These are phyloP conservation scores for Dictyostelium firmibasis DNA, from an alignment of 78 protist species.

Conservation along the genomic window DNA sequence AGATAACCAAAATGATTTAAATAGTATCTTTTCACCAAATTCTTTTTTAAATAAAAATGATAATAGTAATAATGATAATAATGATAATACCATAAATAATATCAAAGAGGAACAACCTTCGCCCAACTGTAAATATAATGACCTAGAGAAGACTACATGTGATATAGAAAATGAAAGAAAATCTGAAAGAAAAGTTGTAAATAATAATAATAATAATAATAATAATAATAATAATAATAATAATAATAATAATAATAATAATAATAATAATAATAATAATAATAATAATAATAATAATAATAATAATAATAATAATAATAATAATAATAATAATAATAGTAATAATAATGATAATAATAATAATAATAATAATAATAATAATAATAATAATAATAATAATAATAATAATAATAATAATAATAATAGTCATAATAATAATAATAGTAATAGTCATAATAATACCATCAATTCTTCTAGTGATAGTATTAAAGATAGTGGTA, in stretches of 20 bases:
- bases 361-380: not conserved
- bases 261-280: not conserved
- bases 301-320: not conserved
- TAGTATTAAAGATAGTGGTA: not conserved
- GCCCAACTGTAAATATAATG: not conserved
- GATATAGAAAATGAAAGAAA: not conserved
- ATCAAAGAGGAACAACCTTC: not conserved
- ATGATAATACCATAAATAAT: not conserved
- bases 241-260: not conserved
- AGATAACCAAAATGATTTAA: not conserved
- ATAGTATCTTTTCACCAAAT: not conserved
- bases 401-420: not conserved
- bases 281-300: too few relatives aligned
- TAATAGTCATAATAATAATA: not conserved
- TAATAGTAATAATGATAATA: too few relatives aligned
- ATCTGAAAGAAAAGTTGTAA: not conserved
- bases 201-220: not conserved
- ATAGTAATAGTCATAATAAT: not conserved
- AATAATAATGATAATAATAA: not conserved
- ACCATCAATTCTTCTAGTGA: not conserved
- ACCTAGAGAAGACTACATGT: not conserved
- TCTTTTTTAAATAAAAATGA: too few relatives aligned
- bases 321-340: not conserved
- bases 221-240: not conserved
- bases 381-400: not conserved